Evolutionary conservation across 1,139 yeast species (phyloP), one percentile per base, ranked within the genome.

Genomic region (Eremothecium coryli): DNA sequence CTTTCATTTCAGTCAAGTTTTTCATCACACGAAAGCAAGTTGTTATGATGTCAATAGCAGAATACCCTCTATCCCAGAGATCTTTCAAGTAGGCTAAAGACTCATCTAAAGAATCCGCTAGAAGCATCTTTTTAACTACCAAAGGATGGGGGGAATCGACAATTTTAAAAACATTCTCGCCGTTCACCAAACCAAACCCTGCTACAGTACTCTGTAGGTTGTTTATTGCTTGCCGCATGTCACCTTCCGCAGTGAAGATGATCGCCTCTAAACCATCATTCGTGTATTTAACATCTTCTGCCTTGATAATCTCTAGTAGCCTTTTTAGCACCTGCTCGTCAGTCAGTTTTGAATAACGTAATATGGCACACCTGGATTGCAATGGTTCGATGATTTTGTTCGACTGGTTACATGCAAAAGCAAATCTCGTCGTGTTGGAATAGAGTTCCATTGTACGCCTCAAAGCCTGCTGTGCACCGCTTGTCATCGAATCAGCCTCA

Each of bases 91-190:
- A 68, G 5, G 64, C 73, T n/a, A 86, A 52, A 0, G 94, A 82
- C 5, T 66, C 71, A 38, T 86, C 93, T 23, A 85, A 68, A 13
- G 76, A 68, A 5, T 61, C 55, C 18, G 80, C 73, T 33, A 70
- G 56, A 31, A 90, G 60, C 73, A 90, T 85, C 49, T 76, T 75
- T 48, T 76, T 78, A 18, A 93, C 79, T 5, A 85, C 77, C 32
- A 86, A 62, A 0, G 98, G 98, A 58, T 90, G 97, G 1, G 99
- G 99, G 37, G 88, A 84, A 57, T 90, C 99, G 3, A 90, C 98
- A 40, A 90, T 84, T 56, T 82, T 85, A 65, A 86, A 90, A 14
- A 90, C 98, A 52, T 88, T 90, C 26, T 82, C 82, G 34, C 86
- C 90, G 50, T 77, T 82, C 11, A 90, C 96, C 43, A 82, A 70